Evolutionary conservation across 768 basidiomycete genomes (phyloP).

Genomic region (Cubamyces sp.): DNA sequence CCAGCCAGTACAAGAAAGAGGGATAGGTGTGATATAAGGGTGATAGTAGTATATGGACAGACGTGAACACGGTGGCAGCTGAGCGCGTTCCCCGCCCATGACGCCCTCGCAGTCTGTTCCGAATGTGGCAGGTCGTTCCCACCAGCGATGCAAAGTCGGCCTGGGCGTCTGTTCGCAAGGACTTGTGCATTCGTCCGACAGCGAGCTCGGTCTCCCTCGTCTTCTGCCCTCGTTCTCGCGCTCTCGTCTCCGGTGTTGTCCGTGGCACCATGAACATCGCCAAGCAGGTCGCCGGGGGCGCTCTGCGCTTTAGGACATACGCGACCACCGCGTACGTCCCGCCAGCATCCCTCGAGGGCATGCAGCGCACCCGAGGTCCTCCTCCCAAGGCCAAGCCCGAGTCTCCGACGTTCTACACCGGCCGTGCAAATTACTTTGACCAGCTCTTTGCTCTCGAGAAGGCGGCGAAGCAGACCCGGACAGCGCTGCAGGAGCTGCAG

Average conservation of each 20-base stretch:
- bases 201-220: conserved; percentile 16
- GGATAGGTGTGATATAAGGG: conserved; percentile 5
- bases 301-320: conserved; percentile 22
- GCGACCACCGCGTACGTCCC: conserved; percentile 36
- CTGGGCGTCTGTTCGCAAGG: conserved; percentile 8
- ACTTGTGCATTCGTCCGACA: conserved; percentile 21
- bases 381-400: conserved; percentile 45
- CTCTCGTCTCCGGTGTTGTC: conserved; percentile 3
- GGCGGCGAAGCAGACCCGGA: conserved; percentile 60
- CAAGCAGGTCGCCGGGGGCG: conserved; percentile 13
- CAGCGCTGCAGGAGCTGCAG: conserved; percentile 61
- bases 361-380: conserved; percentile 9
- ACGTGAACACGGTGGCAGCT: background rate
- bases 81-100: conserved; percentile 18
- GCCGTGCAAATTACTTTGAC: conserved; percentile 75
- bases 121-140: conserved; percentile 24
- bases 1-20: background rate
- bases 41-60: conserved; percentile 2
- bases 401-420: conserved; percentile 86
- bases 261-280: conserved; percentile 25
- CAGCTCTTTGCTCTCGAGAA: conserved; percentile 66
- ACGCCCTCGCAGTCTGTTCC: conserved; percentile 10
- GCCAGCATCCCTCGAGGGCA: conserved; percentile 33
- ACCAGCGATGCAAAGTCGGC: conserved; percentile 7
- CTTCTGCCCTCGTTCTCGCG: conserved; percentile 2